Percentiles rank a stretch among this genome's conserved stretches.
Evolutionary conservation across 116 monocot species (phyloP).

Genomic region (Cymodocea nodosa): DNA sequence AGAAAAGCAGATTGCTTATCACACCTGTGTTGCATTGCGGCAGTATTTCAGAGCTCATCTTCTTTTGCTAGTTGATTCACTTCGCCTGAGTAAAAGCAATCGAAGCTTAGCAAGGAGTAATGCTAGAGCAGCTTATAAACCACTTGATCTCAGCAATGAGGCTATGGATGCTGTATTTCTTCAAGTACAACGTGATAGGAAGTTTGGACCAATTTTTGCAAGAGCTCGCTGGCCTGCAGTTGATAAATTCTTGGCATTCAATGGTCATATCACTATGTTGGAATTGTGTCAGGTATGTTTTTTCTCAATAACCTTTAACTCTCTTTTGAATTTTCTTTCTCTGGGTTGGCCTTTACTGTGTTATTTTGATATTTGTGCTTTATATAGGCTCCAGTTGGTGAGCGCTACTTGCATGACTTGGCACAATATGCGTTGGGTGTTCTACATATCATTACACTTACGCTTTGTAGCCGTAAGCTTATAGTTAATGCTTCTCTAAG

Average conservation of each 20-base stretch:
- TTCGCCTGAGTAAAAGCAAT: conserved; percentile 79
- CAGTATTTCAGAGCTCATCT: conserved; percentile 94
- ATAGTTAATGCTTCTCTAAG: conserved; percentile 81
- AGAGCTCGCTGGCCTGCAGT: conserved; percentile 80
- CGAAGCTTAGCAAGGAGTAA: conserved; percentile 50
- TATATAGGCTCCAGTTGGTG: conserved; percentile 69
- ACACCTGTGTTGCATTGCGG: conserved; percentile 74
- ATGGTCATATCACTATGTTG: conserved; percentile 85
- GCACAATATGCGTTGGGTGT: conserved; percentile 92
- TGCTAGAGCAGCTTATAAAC: conserved; percentile 78
- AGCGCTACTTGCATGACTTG: conserved; percentile 91
- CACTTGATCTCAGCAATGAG: conserved; percentile 94
- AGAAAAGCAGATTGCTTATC: conserved; percentile 95
- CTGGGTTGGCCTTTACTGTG: not conserved
- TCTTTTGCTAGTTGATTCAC: conserved; percentile 82
- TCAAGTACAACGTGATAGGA: conserved; percentile 91
- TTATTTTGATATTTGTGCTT: not conserved
- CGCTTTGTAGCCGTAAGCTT: conserved; percentile 68
- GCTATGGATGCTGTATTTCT: conserved; percentile 83
- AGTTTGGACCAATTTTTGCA: conserved; percentile 85
- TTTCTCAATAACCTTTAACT: not conserved
- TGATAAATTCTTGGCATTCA: conserved; percentile 73
- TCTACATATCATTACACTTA: conserved; percentile 87
- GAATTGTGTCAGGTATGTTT: conserved; percentile 78
- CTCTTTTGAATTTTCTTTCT: not conserved